Percentiles rank a stretch among this genome's conserved stretches.
Evolutionary conservation across 345 rosid species (phyloP).

Genomic region (Raphanus raphanistrum): DNA sequence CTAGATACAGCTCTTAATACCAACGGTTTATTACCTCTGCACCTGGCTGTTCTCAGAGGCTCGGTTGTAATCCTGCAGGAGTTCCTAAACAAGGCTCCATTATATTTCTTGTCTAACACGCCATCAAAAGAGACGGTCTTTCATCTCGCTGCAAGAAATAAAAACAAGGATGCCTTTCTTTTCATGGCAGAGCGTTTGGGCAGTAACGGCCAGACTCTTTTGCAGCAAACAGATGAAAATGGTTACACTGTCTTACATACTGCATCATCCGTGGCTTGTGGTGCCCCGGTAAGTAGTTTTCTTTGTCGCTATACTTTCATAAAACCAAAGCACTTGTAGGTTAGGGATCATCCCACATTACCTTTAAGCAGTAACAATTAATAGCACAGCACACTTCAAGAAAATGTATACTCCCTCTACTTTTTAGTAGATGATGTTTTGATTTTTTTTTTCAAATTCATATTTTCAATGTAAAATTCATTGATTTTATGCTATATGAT

Average conservation of each 20-base stretch:
- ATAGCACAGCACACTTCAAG: no score
- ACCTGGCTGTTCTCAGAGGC: constrained; percentile 56
- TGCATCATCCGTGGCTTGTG: constrained; percentile 37
- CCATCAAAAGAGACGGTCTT: constrained; percentile 46
- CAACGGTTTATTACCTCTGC: constrained; percentile 54
- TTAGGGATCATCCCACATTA: no score
- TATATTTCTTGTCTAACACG: constrained; percentile 2
- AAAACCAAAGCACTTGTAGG: no score
- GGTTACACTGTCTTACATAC: constrained; percentile 58
- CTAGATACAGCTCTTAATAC: constrained; percentile 40
- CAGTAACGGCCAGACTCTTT: constrained; percentile 33
- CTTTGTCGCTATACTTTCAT: background rate
- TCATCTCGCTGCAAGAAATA: constrained; percentile 51
- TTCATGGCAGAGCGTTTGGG: constrained; percentile 42
- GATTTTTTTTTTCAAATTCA: no score
- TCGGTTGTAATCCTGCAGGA: constrained; percentile 44
- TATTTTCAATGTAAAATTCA: no score
- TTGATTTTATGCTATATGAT: no score
- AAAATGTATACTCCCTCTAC: no score
- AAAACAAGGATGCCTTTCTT: constrained; percentile 45
- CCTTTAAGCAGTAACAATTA: no score
- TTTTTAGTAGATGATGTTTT: no score
- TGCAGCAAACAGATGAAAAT: constrained; percentile 36
- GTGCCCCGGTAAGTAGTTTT: constrained; percentile 22
- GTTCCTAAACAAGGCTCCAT: constrained; percentile 35